A percentile compares a stretch with the other conserved stretches of the same genome.
Conservation (phyloP, 352 stramenopile genomes). For the Globisporangium okanoganense region DNA sequence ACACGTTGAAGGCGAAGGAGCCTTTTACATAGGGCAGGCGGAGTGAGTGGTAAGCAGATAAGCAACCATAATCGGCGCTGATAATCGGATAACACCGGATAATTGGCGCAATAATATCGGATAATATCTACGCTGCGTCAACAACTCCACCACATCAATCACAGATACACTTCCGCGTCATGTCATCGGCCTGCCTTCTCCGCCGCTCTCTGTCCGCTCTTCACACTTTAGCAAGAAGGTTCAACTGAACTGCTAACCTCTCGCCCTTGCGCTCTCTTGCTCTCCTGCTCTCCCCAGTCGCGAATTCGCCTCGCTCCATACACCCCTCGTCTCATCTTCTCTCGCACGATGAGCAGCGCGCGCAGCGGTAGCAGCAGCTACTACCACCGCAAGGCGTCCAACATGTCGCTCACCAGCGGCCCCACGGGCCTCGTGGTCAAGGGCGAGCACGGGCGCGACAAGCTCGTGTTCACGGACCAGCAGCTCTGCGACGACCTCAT, state of each 20-base stretch:
- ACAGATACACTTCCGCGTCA: not conserved
- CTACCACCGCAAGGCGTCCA: not conserved
- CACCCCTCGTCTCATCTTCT: not conserved
- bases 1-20: not conserved
- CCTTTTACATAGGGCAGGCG: not conserved
- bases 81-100: too few species aligned
- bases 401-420: not conserved
- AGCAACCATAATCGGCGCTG: not conserved
- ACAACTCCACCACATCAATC: not conserved
- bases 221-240: too few species aligned
- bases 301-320: conserved; percentile 1
- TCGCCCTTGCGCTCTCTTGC: not conserved
- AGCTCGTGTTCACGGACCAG: conserved; percentile 44
- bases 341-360: not conserved
- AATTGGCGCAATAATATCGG: too few species aligned
- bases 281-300: not conserved
- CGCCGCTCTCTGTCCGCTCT: too few species aligned
- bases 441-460: conserved; percentile 15
- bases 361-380: not conserved
- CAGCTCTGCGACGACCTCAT: conserved; percentile 57
- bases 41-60: not conserved
- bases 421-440: conserved; percentile 10
- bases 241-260: too few species aligned
- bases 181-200: too few species aligned
- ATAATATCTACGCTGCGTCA: too few species aligned